phyloP scores from a whole-genome alignment of 768 basidiomycete genomes.

The Boletus pseudopeckii region DNA sequence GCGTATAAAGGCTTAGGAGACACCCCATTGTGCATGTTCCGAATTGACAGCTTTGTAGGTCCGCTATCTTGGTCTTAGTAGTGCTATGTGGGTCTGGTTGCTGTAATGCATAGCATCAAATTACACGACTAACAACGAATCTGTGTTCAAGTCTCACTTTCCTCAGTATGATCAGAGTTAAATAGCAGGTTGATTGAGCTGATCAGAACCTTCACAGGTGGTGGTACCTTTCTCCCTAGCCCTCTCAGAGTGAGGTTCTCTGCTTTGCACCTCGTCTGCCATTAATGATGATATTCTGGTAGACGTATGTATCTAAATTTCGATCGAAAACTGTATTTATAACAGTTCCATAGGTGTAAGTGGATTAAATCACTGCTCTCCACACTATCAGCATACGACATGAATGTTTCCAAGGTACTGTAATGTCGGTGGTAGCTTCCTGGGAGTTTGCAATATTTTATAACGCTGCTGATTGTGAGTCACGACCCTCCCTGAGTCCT shows the following conservation, averaged over 20 bases:
- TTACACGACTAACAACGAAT: neutral
- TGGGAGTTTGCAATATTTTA: too few relatives aligned
- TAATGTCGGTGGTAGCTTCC: neutral
- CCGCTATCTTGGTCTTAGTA: conserved; percentile 3
- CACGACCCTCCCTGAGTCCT: too few relatives aligned
- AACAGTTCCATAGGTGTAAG: too few relatives aligned
- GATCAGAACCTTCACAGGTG: neutral
- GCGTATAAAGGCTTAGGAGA: neutral
- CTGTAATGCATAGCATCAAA: neutral
- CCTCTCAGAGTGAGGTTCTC: neutral
- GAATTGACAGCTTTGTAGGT: neutral
- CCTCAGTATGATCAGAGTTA: neutral
- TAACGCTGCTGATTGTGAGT: neutral
- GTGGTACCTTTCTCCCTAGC: neutral
- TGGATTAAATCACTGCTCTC: neutral
- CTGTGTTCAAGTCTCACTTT: neutral
- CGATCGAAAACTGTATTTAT: too few relatives aligned
- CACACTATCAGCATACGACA: neutral
- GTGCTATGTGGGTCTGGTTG: neutral
- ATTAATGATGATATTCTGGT: neutral
- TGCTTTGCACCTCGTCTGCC: neutral
- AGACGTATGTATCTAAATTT: too few relatives aligned
- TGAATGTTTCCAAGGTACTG: neutral
- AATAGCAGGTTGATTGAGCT: neutral
- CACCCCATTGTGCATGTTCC: neutral